A percentile compares a stretch with the other conserved stretches of the same genome.
These are phyloP conservation scores for Pythium guiyangense DNA, from an alignment of 352 stramenopile genomes.

Conservation along the genomic window DNA sequence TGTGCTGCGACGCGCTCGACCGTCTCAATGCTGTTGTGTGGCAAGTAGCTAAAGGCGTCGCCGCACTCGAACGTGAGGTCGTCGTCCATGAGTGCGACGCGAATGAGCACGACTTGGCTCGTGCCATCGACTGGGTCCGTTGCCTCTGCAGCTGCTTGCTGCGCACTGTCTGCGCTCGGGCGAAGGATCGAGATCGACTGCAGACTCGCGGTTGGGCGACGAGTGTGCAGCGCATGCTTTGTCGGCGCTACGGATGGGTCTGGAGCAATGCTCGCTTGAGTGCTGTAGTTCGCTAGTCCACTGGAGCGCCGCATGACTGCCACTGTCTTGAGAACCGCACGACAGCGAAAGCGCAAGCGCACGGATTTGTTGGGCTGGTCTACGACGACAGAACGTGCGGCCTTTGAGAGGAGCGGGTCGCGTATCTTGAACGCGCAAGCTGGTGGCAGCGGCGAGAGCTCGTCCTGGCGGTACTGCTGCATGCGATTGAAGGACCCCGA, in stretches of 20 bases:
- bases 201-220: constrained; percentile 7
- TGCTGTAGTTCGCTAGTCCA: not conserved
- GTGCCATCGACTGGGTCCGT: not conserved
- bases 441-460: not conserved
- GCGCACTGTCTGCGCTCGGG: not conserved
- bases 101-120: constrained; percentile 30
- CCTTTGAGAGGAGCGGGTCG: not conserved
- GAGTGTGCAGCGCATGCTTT: constrained; percentile 4
- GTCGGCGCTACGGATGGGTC: not conserved
- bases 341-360: constrained; percentile 17
- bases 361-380: constrained; percentile 17
- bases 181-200: constrained; percentile 11
- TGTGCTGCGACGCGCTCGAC: constrained; percentile 68
- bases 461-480: constrained; percentile 1
- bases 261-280: not conserved
- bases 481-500: not conserved
- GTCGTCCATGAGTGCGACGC: constrained; percentile 45
- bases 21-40: constrained; percentile 48
- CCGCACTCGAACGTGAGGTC: constrained; percentile 72
- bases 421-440: not conserved
- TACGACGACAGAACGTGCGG: constrained; percentile 11
- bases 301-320: constrained; percentile 1
- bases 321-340: not conserved
- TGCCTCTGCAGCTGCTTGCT: not conserved
- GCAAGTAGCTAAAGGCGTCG: constrained; percentile 84